These are phyloP conservation scores for Boletus tomentosulus DNA, from an alignment of 768 basidiomycete genomes.

Conservation along the genomic window DNA sequence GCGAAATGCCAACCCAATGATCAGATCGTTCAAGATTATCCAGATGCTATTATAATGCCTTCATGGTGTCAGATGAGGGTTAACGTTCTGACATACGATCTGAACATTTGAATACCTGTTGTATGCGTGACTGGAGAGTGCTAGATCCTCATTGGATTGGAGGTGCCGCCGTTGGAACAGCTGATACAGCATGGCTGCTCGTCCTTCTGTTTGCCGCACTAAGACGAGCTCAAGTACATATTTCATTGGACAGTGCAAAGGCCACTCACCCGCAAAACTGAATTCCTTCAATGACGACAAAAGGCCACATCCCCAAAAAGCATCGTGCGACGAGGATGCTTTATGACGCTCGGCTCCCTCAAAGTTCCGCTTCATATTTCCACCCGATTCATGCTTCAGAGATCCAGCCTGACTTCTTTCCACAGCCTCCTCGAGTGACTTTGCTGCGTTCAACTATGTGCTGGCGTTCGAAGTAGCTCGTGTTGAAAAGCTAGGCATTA, in stretches of 20 bases:
- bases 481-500: not conserved
- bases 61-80: not conserved
- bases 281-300: conserved; percentile 14
- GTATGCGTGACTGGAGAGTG: conserved; percentile 51
- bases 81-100: not conserved
- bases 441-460: conserved; percentile 45
- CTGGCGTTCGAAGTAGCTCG: not conserved
- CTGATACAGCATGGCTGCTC: conserved; percentile 44
- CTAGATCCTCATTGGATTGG: conserved; percentile 32
- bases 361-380: conserved; percentile 1
- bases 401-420: conserved; percentile 4
- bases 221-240: not conserved
- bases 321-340: not conserved
- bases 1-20: conserved; percentile 73
- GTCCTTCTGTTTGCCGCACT: conserved; percentile 63
- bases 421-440: conserved; percentile 30
- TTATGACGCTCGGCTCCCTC: not conserved
- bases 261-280: conserved; percentile 25
- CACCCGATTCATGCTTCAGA: not conserved
- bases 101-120: conserved; percentile 55
- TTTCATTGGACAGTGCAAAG: not conserved
- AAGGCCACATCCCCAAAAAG: not conserved
- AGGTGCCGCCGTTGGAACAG: conserved; percentile 36
- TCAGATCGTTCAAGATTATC: conserved; percentile 87
- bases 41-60: conserved; percentile 93